Base-by-base conservation (phyloP, 129 eudicot species). In the Chrysanthemum lavandulifolium region DNA sequence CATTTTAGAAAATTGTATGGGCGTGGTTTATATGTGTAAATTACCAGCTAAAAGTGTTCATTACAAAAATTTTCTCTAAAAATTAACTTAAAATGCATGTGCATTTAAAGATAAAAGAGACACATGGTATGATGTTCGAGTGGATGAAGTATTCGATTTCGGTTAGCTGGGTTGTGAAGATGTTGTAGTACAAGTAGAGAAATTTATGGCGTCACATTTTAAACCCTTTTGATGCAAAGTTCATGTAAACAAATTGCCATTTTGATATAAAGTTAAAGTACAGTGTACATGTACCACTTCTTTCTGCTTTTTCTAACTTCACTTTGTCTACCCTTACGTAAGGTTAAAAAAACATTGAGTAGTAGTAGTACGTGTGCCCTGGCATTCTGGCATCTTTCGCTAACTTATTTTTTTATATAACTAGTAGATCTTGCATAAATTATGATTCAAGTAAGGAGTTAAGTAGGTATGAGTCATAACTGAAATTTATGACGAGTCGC, bases 221-320 rank as follows among this genome's bases (percentile, higher is more conserved):
- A 31, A 64, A 74, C 71, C 65, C 40, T 76, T 78, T 71, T 54
- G 21, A 71, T 71, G 72, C 62, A 70, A 70, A 62, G 25, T 51
- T 70, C 31, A 43, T 56, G 63, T 48, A 16, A 48, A 58, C 51
- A 68, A 67, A 74, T 59, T 77, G 64, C 81, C 51, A 77, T 77
- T 77, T 56, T 70, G 21, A 70, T 77, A 77, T 77, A 77, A 77
- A 70, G 72, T 77, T 71, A 63, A 63, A 71, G 72, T 78, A 78
- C 77, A 71, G 40, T 72, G 50, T 13, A 58, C 51, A 43, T 61
- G 67, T 71, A 71, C 76, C 18, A 53, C 72, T 64, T 56, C 72
- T 71, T 78, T 58, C 82, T 69, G 81, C 71, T 76, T n/a, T 77
- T 77, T 62, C 65, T 77, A 69, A 63, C 65, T 78, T 78, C 82